These are phyloP conservation scores for Xylariales sp. DNA, from an alignment of 2,329 filamentous ascomycete genomes.

Conservation along the genomic window DNA sequence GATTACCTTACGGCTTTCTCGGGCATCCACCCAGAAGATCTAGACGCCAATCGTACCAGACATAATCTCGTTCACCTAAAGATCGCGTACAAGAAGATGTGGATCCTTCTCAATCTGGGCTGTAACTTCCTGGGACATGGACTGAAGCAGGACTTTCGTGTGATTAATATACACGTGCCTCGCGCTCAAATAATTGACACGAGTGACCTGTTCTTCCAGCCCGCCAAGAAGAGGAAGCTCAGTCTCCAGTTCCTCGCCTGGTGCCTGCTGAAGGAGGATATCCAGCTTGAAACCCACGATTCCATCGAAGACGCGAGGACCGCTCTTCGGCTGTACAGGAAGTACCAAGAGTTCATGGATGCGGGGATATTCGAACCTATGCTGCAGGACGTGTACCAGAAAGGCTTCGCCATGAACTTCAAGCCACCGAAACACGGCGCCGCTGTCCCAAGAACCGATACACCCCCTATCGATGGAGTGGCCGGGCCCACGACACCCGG, in stretches of 20 bases:
- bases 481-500: slow-evolving; percentile 17
- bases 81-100: slow-evolving; percentile 94
- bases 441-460: slow-evolving; percentile 19
- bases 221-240: slow-evolving; percentile 75
- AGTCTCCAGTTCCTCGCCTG: slow-evolving; percentile 89
- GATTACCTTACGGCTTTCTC: slow-evolving; percentile 95
- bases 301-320: slow-evolving; percentile 93
- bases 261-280: slow-evolving; percentile 86
- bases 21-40: slow-evolving; percentile 79
- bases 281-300: slow-evolving; percentile 89
- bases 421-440: slow-evolving; percentile 39
- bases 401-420: slow-evolving; percentile 54
- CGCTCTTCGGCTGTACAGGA: slow-evolving; percentile 81
- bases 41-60: slow-evolving; percentile 68
- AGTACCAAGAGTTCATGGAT: slow-evolving; percentile 84
- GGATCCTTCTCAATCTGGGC: slow-evolving; percentile 90
- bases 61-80: slow-evolving; percentile 87
- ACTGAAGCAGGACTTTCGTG: slow-evolving; percentile 90
- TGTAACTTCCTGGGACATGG: slow-evolving; percentile 93
- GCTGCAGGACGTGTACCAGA: slow-evolving; percentile 79
- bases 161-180: slow-evolving; percentile 96
- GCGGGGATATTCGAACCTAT: slow-evolving; percentile 79
- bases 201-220: slow-evolving; percentile 83
- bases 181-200: slow-evolving; percentile 90
- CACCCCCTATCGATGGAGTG: slow-evolving; percentile 19